Evolutionary conservation across 2,329 filamentous ascomycete genomes (phyloP).

Genomic region (Alternaria sp.): DNA sequence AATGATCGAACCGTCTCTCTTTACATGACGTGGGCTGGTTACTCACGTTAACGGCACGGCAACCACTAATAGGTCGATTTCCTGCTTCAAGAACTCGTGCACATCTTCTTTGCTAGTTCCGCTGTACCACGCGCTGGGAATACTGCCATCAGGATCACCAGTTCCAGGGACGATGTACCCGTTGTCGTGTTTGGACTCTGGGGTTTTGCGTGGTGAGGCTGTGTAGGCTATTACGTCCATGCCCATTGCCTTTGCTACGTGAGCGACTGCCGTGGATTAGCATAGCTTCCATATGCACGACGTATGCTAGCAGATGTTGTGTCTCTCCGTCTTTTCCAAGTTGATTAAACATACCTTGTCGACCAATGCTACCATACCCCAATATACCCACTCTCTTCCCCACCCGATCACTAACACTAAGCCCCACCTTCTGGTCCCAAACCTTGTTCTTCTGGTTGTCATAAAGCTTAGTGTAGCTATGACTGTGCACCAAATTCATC

Average conservation of each 20-base stretch:
- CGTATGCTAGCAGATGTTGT: neutral
- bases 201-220: slow-evolving; percentile 69
- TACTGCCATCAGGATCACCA: slow-evolving; percentile 62
- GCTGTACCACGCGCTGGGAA: slow-evolving; percentile 64
- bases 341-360: slow-evolving; percentile 57
- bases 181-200: slow-evolving; percentile 67
- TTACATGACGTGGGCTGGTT: neutral
- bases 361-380: slow-evolving; percentile 68
- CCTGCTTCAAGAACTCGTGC: slow-evolving; percentile 60
- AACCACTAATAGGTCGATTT: slow-evolving; percentile 64
- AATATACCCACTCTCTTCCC: slow-evolving; percentile 65
- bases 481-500: slow-evolving; percentile 65
- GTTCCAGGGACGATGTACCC: slow-evolving; percentile 74
- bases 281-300: neutral
- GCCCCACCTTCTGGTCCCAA: slow-evolving; percentile 54
- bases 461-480: slow-evolving; percentile 61
- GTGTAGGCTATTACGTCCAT: slow-evolving; percentile 79
- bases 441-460: slow-evolving; percentile 63
- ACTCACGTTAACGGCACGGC: slow-evolving; percentile 62
- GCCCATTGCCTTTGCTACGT: slow-evolving; percentile 68
- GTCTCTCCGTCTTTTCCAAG: neutral
- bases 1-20: neutral
- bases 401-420: slow-evolving; percentile 60
- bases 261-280: slow-evolving; percentile 51
- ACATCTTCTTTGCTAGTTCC: slow-evolving; percentile 60